Percentiles rank a stretch among this genome's conserved stretches.
phyloP scores from a whole-genome alignment of 176 grass and related monocot species.

The Cenchrus americanus region DNA sequence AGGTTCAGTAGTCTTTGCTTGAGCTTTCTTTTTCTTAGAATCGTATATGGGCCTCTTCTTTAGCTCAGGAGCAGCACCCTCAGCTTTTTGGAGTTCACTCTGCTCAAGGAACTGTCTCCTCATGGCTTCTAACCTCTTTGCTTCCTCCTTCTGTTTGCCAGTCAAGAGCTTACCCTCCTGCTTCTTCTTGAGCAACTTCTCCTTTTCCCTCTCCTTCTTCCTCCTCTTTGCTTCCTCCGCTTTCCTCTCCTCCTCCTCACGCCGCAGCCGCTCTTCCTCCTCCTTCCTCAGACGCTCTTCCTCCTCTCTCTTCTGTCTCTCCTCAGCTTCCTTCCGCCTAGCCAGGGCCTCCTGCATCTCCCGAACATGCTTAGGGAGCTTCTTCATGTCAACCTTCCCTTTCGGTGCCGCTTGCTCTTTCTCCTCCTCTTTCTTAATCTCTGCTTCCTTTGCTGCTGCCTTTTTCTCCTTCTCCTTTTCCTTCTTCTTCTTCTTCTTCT shows the following conservation, averaged over 20 bases:
- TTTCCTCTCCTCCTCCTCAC: slow-evolving; percentile 76
- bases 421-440: slow-evolving; percentile 53
- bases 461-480: slow-evolving; percentile 97
- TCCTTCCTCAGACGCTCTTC: slow-evolving; percentile 78
- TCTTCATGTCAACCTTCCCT: slow-evolving; percentile 84
- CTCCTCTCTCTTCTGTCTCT: slow-evolving; percentile 77
- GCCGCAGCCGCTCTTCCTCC: slow-evolving; percentile 70
- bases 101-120: slow-evolving; percentile 89
- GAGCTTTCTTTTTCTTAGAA: slow-evolving; percentile 77
- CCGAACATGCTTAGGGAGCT: slow-evolving; percentile 71
- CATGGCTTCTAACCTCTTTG: slow-evolving; percentile 87
- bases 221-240: slow-evolving; percentile 83
- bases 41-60: slow-evolving; percentile 91
- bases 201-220: slow-evolving; percentile 89
- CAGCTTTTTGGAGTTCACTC: slow-evolving; percentile 61
- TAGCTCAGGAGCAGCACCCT: slow-evolving; percentile 50
- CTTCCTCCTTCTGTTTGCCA: slow-evolving; percentile 90
- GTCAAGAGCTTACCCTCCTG: slow-evolving; percentile 88
- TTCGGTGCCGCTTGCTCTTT: slow-evolving; percentile 68
- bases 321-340: slow-evolving; percentile 76
- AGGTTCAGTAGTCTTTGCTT: slow-evolving; percentile 52
- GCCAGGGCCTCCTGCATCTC: slow-evolving; percentile 90
- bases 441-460: slow-evolving; percentile 61
- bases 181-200: slow-evolving; percentile 87
- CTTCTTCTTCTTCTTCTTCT: slow-evolving; percentile 99